A percentile compares a stretch with the other conserved stretches of the same genome.
Conservation (phyloP, 2,329 filamentous ascomycete genomes). For the Metarhizium anisopliae region DNA sequence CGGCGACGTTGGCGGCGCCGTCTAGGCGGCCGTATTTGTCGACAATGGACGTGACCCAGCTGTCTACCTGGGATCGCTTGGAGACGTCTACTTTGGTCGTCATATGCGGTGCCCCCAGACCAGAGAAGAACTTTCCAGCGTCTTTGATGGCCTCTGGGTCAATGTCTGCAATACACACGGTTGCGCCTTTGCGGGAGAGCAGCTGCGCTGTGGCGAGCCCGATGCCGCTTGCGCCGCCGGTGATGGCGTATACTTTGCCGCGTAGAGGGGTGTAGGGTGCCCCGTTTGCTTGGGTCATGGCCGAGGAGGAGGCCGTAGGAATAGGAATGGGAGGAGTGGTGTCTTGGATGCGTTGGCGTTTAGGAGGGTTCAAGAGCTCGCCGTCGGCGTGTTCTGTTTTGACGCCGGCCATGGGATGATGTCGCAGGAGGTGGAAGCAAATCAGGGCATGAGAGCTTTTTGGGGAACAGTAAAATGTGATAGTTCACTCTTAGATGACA, state of each 20-base stretch:
- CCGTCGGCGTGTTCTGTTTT: too few species aligned
- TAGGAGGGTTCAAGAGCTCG: too few species aligned
- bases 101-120: constrained; percentile 16
- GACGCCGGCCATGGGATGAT: too few species aligned
- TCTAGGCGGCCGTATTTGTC: constrained; percentile 39
- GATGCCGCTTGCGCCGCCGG: constrained; percentile 28
- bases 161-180: constrained; percentile 28
- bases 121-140: constrained; percentile 21
- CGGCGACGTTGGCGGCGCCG: constrained; percentile 45
- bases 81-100: constrained; percentile 36
- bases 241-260: constrained; percentile 21
- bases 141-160: constrained; percentile 21
- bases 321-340: too few species aligned
- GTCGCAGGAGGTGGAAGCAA: too few species aligned
- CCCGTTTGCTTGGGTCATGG: constrained; percentile 1
- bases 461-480: too few species aligned
- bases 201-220: constrained; percentile 30
- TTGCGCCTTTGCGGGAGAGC: constrained; percentile 26
- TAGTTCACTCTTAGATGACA: too few species aligned
- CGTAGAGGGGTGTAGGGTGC: background rate
- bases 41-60: constrained; percentile 36
- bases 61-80: constrained; percentile 35
- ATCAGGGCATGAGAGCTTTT: too few species aligned
- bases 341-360: too few species aligned
- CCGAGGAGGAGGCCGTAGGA: background rate